Conservation (phyloP, 2,329 filamentous ascomycete genomes). For the Didymella pomorum region DNA sequence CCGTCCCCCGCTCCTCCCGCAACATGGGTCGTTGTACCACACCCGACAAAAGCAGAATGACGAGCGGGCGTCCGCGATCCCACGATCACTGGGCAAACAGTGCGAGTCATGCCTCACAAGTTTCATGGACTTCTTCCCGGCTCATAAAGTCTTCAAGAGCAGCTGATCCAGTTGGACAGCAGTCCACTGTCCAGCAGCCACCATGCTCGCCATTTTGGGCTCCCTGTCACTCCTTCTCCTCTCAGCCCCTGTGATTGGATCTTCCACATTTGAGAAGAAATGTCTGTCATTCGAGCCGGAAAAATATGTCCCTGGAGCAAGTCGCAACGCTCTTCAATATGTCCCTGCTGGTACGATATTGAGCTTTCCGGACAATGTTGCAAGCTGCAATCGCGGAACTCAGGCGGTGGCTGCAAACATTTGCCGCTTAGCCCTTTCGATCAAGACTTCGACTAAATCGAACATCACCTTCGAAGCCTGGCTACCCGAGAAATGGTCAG, state of each 20-base stretch:
- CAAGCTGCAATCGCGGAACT: constrained; percentile 45
- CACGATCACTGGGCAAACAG: not conserved
- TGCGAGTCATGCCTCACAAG: constrained; percentile 4
- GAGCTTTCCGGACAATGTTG: constrained; percentile 49
- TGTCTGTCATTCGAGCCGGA: constrained; percentile 36
- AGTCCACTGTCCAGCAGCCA: constrained; percentile 2
- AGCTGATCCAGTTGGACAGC: not conserved
- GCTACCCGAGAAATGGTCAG: constrained; percentile 49
- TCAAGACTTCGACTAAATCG: constrained; percentile 50
- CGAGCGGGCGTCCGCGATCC: not conserved
- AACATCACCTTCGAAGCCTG: constrained; percentile 56
- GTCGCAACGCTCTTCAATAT: constrained; percentile 40
- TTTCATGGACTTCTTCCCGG: not conserved
- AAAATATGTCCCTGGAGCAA: constrained; percentile 23
- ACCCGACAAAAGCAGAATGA: constrained; percentile 6
- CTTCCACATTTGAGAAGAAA: constrained; percentile 21
- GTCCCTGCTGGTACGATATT: constrained; percentile 51
- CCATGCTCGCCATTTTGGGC: constrained; percentile 10
- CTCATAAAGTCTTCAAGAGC: not conserved
- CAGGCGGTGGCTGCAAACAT: constrained; percentile 51
- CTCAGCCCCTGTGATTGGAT: constrained; percentile 1
- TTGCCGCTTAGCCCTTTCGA: constrained; percentile 55
- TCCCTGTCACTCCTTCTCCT: constrained; percentile 15
- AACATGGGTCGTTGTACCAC: constrained; percentile 4
- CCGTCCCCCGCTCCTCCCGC: constrained; percentile 13